Conservation (phyloP, 2,329 filamentous ascomycete genomes). For the Scorias spongiosa region DNA sequence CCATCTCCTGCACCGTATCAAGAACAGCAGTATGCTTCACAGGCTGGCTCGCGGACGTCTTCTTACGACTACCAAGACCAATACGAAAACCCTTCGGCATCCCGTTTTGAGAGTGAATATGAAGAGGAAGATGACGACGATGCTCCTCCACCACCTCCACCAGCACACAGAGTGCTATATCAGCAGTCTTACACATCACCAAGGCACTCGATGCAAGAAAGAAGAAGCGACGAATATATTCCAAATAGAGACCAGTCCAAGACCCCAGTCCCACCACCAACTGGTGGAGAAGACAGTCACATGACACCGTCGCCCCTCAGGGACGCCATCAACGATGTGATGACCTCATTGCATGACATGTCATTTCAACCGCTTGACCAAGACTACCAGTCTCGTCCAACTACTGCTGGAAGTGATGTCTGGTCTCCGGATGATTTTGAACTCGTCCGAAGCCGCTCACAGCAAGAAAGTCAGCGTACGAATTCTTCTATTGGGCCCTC, state of each 20-base stretch:
- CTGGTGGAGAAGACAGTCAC: slow-evolving; percentile 36
- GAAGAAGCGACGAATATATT: slow-evolving; percentile 15
- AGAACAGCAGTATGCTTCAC: slow-evolving; percentile 16
- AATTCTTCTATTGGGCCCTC: slow-evolving; percentile 62
- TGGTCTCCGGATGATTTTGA: slow-evolving; percentile 90
- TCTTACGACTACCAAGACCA: slow-evolving; percentile 10
- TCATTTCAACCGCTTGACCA: slow-evolving; percentile 37
- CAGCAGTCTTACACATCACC: slow-evolving; percentile 21
- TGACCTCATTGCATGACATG: slow-evolving; percentile 85
- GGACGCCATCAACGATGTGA: slow-evolving; percentile 95
- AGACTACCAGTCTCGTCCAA: slow-evolving; percentile 31
- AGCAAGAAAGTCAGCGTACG: slow-evolving; percentile 32
- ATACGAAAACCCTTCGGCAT: background rate
- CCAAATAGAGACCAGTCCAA: slow-evolving; percentile 38
- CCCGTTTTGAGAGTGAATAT: background rate
- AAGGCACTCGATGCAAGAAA: background rate
- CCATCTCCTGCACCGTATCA: slow-evolving; percentile 17
- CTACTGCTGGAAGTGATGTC: slow-evolving; percentile 42
- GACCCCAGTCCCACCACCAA: slow-evolving; percentile 55
- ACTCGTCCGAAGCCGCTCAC: slow-evolving; percentile 30
- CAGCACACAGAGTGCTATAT: slow-evolving; percentile 53
- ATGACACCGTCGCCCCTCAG: slow-evolving; percentile 77
- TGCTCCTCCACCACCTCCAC: slow-evolving; percentile 70
- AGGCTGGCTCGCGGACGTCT: slow-evolving; percentile 7
- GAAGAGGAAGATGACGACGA: slow-evolving; percentile 33